These are phyloP conservation scores for Petrea volubilis DNA, from an alignment of 257 asterid genomes.

Conservation along the genomic window DNA sequence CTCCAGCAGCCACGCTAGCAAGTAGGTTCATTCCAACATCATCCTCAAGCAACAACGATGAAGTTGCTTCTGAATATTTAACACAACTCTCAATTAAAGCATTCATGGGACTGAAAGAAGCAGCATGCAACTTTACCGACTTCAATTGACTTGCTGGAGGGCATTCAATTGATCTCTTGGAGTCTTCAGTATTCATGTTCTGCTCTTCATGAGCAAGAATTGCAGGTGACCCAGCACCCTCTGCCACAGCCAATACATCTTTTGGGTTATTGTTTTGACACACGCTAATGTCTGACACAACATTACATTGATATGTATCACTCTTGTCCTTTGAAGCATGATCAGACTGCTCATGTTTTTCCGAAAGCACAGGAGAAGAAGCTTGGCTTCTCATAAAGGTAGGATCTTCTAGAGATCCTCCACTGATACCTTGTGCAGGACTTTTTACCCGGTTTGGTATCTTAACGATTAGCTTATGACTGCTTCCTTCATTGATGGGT, in stretches of 20 bases:
- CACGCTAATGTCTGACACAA: constrained; percentile 42
- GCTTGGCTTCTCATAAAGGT: constrained; percentile 48
- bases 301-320: constrained; percentile 43
- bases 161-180: constrained; percentile 32
- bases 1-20: constrained; percentile 95
- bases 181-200: constrained; percentile 43
- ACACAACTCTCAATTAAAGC: constrained; percentile 94
- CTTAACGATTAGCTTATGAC: constrained; percentile 79
- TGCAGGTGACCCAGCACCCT: constrained; percentile 49
- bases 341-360: constrained; percentile 51
- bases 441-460: constrained; percentile 66
- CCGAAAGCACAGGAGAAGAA: constrained; percentile 54
- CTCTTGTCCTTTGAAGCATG: constrained; percentile 39
- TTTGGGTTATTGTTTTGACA: constrained; percentile 50
- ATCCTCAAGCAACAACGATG: constrained; percentile 72
- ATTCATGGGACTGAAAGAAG: constrained; percentile 83
- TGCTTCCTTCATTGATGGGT: constrained; percentile 44
- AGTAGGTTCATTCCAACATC: constrained; percentile 94
- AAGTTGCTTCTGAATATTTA: constrained; percentile 68
- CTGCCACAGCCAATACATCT: constrained; percentile 51
- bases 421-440: constrained; percentile 62
- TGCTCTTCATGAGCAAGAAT: constrained; percentile 53
- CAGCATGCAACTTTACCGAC: constrained; percentile 47
- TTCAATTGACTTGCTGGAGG: constrained; percentile 40
- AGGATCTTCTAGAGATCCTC: constrained; percentile 58